Evolutionary conservation across 2,329 filamentous ascomycete species (phyloP), one percentile per base, ranked within the genome.

Genomic region (Fonsecaea pedrosoi): DNA sequence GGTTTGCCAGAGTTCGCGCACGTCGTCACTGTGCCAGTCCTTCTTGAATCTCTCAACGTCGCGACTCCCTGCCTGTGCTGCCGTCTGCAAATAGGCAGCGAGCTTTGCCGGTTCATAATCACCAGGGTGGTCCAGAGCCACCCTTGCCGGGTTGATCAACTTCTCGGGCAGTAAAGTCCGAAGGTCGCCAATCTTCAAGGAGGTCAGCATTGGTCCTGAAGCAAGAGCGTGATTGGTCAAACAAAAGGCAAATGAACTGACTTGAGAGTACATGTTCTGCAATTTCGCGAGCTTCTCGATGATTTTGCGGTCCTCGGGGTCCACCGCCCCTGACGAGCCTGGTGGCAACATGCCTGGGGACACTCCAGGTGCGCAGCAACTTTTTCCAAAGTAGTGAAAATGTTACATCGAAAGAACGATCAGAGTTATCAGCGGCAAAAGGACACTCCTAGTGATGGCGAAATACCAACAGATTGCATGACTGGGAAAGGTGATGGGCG

Each of bases 11-110:
- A 82, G 74, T 1, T 74, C 68, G 37, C 77, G 75, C 71, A 81
- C 75, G 45, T 81, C 78, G 2, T 77, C 75, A 48, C 76, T 76
- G 8, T 76, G 76, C 80, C 80, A 82, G 65, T 77, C 67, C 7
- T 72, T 65, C 61, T 80, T 78, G 61, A 82, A 81, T 5, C 70
- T 71, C 45, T 76, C 70, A 15, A 82, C 71, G 63, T 80, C 77
- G 5, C 75, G 72, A 45, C 78, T 73, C 15, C 79, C 76, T 32
- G 74, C 71, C 10, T 74, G 75, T 3, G 78, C 77, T 2, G 79
- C 70, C 38, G 76, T 74, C 4, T 75, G 72, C 18, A 82, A 73
- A 53, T 76, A 74, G 32, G 75, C 71, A 35, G 74, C 77, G 7
- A 82, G 69, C 34, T 74, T 71, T 15, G 73, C 72, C 0, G 81